Percentiles rank a stretch among this genome's conserved stretches.
phyloP scores from a whole-genome alignment of 768 basidiomycete genomes.

The Amanita pallidorosea region DNA sequence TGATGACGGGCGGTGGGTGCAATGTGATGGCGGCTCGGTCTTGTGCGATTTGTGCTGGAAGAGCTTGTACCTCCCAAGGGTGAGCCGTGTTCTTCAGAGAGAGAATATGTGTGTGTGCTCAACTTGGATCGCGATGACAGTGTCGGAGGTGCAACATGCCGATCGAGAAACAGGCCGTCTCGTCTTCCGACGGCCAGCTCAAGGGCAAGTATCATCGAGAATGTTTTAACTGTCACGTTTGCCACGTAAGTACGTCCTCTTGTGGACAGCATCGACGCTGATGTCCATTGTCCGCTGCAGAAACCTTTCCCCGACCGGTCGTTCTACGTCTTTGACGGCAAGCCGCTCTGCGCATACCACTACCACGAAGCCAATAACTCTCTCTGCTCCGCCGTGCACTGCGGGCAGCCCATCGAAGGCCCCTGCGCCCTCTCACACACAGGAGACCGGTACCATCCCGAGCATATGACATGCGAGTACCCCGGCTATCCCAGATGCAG shows the following conservation, averaged over 20 bases:
- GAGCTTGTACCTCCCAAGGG: conserved; percentile 91
- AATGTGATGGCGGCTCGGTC: conserved; percentile 62
- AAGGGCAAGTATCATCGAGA: conserved; percentile 92
- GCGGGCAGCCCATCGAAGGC: conserved; percentile 88
- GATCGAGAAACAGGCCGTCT: conserved; percentile 88
- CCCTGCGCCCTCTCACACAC: conserved; percentile 82
- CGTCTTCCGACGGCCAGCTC: conserved; percentile 84
- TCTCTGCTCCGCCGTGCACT: conserved; percentile 67
- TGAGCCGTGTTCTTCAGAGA: conserved; percentile 20
- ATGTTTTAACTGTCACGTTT: conserved; percentile 83
- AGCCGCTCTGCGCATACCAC: conserved; percentile 85
- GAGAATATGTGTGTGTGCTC: background rate
- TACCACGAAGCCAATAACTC: conserved; percentile 91
- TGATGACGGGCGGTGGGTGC: conserved; percentile 76
- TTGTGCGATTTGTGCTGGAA: conserved; percentile 93
- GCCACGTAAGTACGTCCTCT: conserved; percentile 41
- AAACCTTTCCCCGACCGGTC: conserved; percentile 86
- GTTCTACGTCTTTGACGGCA: conserved; percentile 87
- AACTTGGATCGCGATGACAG: conserved; percentile 22
- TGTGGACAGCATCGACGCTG: conserved; percentile 1
- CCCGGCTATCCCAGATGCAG: conserved; percentile 34
- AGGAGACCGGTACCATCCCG: conserved; percentile 78
- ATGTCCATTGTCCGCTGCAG: conserved; percentile 22
- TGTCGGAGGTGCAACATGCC: conserved; percentile 81
- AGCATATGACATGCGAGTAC: conserved; percentile 79